Evolutionary conservation across 306 rosid genomes (phyloP).

Genomic region (Glycine soja): DNA sequence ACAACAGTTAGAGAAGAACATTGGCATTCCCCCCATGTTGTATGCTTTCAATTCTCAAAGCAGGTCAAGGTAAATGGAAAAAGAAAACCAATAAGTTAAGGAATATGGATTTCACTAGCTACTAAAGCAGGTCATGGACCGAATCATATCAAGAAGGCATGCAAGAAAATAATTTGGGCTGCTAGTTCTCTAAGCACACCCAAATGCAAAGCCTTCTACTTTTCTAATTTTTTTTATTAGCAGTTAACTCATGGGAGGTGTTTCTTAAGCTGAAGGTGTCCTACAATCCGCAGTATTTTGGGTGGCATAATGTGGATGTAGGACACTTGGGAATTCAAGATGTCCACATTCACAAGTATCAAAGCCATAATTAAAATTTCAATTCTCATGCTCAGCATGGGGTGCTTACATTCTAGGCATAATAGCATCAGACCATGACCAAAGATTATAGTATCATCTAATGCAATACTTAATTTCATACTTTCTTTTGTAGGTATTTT

Average conservation of each 20-base stretch:
- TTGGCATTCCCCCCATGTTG: neutral
- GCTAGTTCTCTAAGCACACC: neutral
- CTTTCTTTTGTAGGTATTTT: constrained; percentile 1
- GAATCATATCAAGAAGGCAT: constrained; percentile 14
- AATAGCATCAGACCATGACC: neutral
- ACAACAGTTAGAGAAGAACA: constrained; percentile 16
- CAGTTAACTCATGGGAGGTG: neutral
- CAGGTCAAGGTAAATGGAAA: constrained; percentile 1
- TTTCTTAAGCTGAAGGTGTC: constrained; percentile 6
- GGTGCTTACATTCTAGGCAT: neutral
- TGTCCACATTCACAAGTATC: constrained; percentile 12
- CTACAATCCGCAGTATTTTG: neutral
- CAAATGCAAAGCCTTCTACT: constrained; percentile 3
- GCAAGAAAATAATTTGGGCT: neutral
- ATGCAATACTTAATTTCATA: constrained; percentile 23
- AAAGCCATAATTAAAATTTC: neutral
- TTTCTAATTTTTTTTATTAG: neutral
- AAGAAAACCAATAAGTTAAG: neutral
- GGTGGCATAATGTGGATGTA: neutral
- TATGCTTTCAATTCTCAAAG: constrained; percentile 33
- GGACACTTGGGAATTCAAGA: constrained; percentile 12
- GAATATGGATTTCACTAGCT: constrained; percentile 11
- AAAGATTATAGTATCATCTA: constrained; percentile 4
- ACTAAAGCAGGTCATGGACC: neutral
- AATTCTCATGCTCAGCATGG: neutral